Conservation (phyloP, 805 yeast genomes). For the Metschnikowia kunwiensis region DNA sequence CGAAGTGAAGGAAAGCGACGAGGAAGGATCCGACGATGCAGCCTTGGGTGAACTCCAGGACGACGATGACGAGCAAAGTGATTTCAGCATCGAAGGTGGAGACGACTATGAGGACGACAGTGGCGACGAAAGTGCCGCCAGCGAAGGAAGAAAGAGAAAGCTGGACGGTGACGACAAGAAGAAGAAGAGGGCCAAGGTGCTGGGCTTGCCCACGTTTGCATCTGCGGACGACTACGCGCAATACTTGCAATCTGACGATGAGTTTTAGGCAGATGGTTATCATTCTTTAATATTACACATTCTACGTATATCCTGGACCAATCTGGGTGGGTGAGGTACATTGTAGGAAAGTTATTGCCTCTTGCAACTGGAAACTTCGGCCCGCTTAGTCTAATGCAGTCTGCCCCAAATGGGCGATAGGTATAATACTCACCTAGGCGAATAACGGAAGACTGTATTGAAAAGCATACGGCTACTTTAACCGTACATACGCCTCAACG, state of each 20-base stretch:
- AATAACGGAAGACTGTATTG: too few relatives aligned
- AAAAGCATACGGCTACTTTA: too few relatives aligned
- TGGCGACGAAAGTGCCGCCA: conserved; percentile 11
- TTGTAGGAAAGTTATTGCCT: too few relatives aligned
- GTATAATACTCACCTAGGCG: too few relatives aligned
- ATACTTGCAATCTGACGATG: conserved; percentile 65
- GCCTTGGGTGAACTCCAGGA: background rate
- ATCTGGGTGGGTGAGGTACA: too few relatives aligned
- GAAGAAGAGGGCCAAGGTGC: conserved; percentile 54
- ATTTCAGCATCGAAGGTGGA: conserved; percentile 7
- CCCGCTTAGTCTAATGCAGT: too few relatives aligned
- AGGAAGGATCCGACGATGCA: conserved; percentile 18
- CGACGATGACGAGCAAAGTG: conserved; percentile 3
- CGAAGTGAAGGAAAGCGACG: conserved; percentile 26
- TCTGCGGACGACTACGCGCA: conserved; percentile 84
- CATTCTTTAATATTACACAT: too few relatives aligned
- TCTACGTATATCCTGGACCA: too few relatives aligned
- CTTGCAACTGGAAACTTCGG: too few relatives aligned
- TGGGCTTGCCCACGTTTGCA: conserved; percentile 79
- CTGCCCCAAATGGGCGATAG: too few relatives aligned
- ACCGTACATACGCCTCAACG: too few relatives aligned
- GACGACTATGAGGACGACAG: conserved; percentile 12
- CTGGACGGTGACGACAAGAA: conserved; percentile 24
- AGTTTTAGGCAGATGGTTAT: conserved; percentile 21
- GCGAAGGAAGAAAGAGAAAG: conserved; percentile 33